phyloP scores from a whole-genome alignment of 768 basidiomycete species.

The Hygrophorus pudorinus region DNA sequence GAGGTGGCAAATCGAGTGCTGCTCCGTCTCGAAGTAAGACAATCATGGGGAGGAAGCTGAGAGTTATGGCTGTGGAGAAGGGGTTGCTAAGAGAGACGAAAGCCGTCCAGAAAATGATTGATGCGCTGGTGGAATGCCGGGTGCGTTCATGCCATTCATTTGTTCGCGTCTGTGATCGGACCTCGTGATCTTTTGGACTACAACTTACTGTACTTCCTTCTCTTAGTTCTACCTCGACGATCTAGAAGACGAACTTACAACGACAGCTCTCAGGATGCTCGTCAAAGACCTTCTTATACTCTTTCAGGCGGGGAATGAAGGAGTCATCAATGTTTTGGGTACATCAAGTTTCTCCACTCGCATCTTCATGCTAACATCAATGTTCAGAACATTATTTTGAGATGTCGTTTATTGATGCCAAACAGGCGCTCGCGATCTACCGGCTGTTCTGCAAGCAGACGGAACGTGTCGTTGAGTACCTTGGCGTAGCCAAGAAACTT shows the following conservation, averaged over 20 bases:
- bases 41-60: constrained; percentile 71
- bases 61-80: constrained; percentile 92
- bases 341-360: constrained; percentile 22
- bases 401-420: constrained; percentile 92
- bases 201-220: constrained; percentile 1
- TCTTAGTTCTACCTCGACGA: constrained; percentile 87
- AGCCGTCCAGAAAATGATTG: constrained; percentile 84
- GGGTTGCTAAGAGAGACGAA: constrained; percentile 88
- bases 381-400: constrained; percentile 87
- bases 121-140: constrained; percentile 77
- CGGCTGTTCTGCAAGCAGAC: constrained; percentile 92
- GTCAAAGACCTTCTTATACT: constrained; percentile 93
- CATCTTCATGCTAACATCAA: constrained; percentile 16
- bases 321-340: constrained; percentile 76
- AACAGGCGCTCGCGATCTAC: constrained; percentile 78
- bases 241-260: constrained; percentile 84
- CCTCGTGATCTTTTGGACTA: not conserved
- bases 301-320: constrained; percentile 95
- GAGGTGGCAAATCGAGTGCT: constrained; percentile 21
- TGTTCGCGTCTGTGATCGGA: not conserved
- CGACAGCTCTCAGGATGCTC: constrained; percentile 83
- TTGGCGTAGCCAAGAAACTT: constrained; percentile 86
- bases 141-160: constrained; percentile 36
- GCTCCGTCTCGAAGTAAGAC: constrained; percentile 59
- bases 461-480: constrained; percentile 84